These are phyloP conservation scores for Coelastrella sp. DNA, from an alignment of 139 green algal genomes.

Conservation along the genomic window DNA sequence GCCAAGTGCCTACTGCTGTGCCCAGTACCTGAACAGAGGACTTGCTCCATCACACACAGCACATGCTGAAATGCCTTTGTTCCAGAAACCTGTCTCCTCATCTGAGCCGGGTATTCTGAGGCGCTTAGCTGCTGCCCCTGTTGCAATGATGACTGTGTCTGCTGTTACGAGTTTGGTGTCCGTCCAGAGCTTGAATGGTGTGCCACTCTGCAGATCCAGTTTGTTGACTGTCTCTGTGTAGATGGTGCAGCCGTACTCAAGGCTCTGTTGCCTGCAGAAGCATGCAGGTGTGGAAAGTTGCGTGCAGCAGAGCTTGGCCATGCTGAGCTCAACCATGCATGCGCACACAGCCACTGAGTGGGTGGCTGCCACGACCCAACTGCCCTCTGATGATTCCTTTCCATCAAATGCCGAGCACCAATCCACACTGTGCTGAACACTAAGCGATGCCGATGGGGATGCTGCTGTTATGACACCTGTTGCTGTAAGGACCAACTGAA, in stretches of 20 bases:
- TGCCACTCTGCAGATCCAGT: constrained; percentile 55
- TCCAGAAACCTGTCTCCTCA: constrained; percentile 74
- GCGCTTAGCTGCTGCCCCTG: constrained; percentile 67
- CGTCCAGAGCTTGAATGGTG: constrained; percentile 61
- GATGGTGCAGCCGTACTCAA: constrained; percentile 74
- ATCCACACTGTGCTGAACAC: too few relatives aligned
- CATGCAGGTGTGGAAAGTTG: neutral
- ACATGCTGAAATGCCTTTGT: constrained; percentile 86
- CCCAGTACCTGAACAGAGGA: constrained; percentile 83
- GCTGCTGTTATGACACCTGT: too few relatives aligned
- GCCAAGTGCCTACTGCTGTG: neutral
- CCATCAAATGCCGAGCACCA: too few relatives aligned
- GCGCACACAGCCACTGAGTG: too few relatives aligned
- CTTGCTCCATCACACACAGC: constrained; percentile 87
- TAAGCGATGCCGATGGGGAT: too few relatives aligned
- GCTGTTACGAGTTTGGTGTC: constrained; percentile 56
- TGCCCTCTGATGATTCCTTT: too few relatives aligned
- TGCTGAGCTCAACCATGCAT: too few relatives aligned
- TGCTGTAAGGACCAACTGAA: too few relatives aligned
- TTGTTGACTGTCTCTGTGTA: constrained; percentile 74
- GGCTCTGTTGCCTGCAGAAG: constrained; percentile 58
- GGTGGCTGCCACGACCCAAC: too few relatives aligned
- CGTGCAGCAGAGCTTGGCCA: too few relatives aligned
- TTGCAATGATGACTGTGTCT: constrained; percentile 80
- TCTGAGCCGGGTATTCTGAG: constrained; percentile 67